Conservation (phyloP, 2,329 filamentous ascomycete species). For the Trichoderma brevicompactum region DNA sequence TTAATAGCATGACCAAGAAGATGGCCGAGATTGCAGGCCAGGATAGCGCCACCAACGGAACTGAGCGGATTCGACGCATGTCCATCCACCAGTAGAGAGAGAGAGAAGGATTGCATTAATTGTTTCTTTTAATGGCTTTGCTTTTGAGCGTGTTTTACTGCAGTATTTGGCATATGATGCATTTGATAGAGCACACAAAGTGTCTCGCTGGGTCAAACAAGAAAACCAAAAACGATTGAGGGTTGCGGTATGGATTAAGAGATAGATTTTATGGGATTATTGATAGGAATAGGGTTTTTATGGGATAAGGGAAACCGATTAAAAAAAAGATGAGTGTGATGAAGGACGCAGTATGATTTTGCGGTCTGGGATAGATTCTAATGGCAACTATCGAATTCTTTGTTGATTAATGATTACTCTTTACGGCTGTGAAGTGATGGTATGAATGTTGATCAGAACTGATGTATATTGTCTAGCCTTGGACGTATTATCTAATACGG, state of each 20-base stretch:
- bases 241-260: neutral
- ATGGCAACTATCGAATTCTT: slow-evolving; percentile 5
- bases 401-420: too few relatives aligned
- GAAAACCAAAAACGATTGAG: slow-evolving; percentile 4
- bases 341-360: neutral
- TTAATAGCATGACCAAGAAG: slow-evolving; percentile 65
- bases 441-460: neutral
- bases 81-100: slow-evolving; percentile 33
- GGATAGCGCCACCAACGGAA: slow-evolving; percentile 28
- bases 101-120: neutral
- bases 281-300: slow-evolving; percentile 6
- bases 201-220: slow-evolving; percentile 14
- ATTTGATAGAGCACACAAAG: slow-evolving; percentile 3
- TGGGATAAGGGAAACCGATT: slow-evolving; percentile 2
- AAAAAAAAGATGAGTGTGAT: slow-evolving; percentile 11
- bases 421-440: too few relatives aligned
- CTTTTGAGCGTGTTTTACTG: slow-evolving; percentile 23
- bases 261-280: slow-evolving; percentile 21
- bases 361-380: slow-evolving; percentile 11
- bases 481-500: neutral
- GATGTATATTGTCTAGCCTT: neutral
- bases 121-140: neutral
- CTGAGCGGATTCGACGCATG: slow-evolving; percentile 38
- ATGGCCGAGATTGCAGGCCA: slow-evolving; percentile 53
- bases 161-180: slow-evolving; percentile 19